Evolutionary conservation across 2,329 filamentous ascomycete genomes (phyloP), one percentile per base, ranked within the genome.

Genomic region (Rhynchosporium secalis): DNA sequence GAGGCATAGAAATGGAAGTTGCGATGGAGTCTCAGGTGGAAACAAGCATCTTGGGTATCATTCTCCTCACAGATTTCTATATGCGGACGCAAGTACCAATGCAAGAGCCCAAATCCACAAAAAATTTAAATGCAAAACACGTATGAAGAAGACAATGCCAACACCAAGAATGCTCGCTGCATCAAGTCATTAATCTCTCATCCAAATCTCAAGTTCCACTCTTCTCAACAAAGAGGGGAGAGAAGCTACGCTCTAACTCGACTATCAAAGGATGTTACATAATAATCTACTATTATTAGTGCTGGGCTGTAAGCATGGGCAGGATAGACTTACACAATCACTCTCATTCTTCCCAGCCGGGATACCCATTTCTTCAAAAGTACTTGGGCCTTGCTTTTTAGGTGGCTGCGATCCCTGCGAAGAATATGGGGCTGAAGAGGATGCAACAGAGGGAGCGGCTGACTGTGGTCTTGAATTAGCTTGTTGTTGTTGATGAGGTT

Each of bases 311-410:
- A 36, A 41, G 4, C 13, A 2, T 20, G 20, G n/a, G 28, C 4
- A 38, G 26, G 29, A 13, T 54, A 47, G 31, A 71, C 73, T 71
- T 74, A 97, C 93, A 80, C 94, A 99, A 77, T 98, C 93, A 68
- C 85, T 85, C n/a, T 96, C 91, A 65, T 88, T 84, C 76, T 95
- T 93, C 54, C 83, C 87, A 71, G 87, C 84, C 6, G 92, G 91
- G 70, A 99, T 94, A 45, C 95, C 95, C 95, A 99, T 99, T 74
- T 96, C 93, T 74, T 97, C 94, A 75, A 99, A 99, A 0, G 95
- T 98, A 71, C 95, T 91, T 0, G 95, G 94, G 10, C 94, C 95
- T 82, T 83, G 64, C 51, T 73, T 72, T 48, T 70, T 70, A 7
- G 71, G 63, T n/a, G 51, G 49, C 1, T 59, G n/a, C 13, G 68